Evolutionary conservation across 257 asterid genomes (phyloP).

Genomic region (Penstemon barbatus): DNA sequence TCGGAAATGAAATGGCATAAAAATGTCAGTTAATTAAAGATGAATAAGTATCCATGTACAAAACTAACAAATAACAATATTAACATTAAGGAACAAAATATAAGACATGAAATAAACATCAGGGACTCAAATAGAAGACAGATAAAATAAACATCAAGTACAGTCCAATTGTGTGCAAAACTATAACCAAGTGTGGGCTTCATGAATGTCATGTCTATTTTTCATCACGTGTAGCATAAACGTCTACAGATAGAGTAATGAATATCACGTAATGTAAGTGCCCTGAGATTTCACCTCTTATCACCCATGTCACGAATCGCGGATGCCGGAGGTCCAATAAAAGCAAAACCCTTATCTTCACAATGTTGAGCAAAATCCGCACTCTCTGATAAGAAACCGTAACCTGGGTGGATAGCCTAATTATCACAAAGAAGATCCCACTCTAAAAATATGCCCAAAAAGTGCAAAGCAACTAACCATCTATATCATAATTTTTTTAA

Average conservation of each 20-base stretch:
- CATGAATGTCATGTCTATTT: not conserved
- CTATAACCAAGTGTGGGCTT: too few relatives aligned
- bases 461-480: slow-evolving; percentile 29
- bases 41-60: too few relatives aligned
- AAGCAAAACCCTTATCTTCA: slow-evolving; percentile 71
- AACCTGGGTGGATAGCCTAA: slow-evolving; percentile 99
- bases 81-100: too few relatives aligned
- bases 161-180: too few relatives aligned
- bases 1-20: not conserved
- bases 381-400: slow-evolving; percentile 98
- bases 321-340: slow-evolving; percentile 97
- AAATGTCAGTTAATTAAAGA: not conserved
- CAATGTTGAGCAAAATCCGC: slow-evolving; percentile 91
- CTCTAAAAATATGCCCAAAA: slow-evolving; percentile 31
- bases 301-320: slow-evolving; percentile 99
- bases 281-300: slow-evolving; percentile 59
- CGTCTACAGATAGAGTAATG: not conserved
- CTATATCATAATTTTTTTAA: slow-evolving; percentile 17
- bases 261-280: slow-evolving; percentile 10
- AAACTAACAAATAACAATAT: too few relatives aligned
- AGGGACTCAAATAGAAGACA: too few relatives aligned
- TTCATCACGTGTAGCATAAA: not conserved
- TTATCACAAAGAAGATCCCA: slow-evolving; percentile 50
- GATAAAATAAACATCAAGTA: too few relatives aligned
- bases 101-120: too few relatives aligned